These are phyloP conservation scores for Rhodotorula toruloides DNA, from an alignment of 768 basidiomycete species.

Conservation along the genomic window DNA sequence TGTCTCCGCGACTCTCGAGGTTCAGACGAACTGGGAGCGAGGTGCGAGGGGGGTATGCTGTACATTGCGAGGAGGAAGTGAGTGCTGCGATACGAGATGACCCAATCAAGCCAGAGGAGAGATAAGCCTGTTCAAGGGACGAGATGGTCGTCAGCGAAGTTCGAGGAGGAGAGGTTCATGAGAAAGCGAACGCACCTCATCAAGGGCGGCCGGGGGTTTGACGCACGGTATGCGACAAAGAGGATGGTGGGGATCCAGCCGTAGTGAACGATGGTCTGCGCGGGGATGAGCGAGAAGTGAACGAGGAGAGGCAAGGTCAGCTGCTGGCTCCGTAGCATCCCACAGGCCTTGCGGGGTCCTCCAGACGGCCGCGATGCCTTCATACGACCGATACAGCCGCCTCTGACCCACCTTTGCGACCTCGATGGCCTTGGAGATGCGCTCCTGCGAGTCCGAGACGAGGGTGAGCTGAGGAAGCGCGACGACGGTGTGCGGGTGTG, in stretches of 20 bases:
- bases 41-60: constrained; percentile 2
- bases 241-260: constrained; percentile 96
- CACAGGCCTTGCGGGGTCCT: background rate
- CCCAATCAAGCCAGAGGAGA: constrained; percentile 71
- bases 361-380: background rate
- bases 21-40: no score
- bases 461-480: background rate
- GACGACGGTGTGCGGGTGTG: background rate
- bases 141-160: constrained; percentile 8
- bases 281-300: background rate
- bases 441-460: constrained; percentile 56
- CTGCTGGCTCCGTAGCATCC: background rate
- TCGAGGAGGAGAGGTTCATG: background rate
- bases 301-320: background rate
- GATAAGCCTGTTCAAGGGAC: constrained; percentile 61
- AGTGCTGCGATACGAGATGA: background rate
- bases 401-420: constrained; percentile 63
- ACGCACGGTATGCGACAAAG: constrained; percentile 76
- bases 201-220: constrained; percentile 87
- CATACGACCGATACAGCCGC: no score
- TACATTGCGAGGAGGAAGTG: background rate
- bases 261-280: constrained; percentile 81
- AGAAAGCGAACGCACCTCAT: constrained; percentile 70
- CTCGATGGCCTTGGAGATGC: constrained; percentile 74
- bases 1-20: no score